phyloP scores from a whole-genome alignment of 345 rosid species.

The Durio zibethinus region DNA sequence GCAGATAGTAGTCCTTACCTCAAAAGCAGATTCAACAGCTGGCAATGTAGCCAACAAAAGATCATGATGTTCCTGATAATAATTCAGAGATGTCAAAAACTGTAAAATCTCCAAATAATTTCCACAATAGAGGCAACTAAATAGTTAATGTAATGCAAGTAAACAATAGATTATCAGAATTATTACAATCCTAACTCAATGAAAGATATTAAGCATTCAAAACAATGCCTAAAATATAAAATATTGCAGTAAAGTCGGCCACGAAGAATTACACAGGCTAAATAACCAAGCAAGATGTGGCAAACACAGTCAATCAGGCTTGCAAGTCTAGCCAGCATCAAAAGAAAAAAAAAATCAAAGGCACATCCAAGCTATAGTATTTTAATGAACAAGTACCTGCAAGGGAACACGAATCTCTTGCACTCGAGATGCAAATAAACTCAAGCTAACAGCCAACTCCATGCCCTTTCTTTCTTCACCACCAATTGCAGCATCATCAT shows the following conservation, averaged over 20 bases:
- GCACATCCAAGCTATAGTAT: background rate
- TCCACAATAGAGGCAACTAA: conserved; percentile 8
- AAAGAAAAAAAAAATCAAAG: background rate
- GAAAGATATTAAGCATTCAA: conserved; percentile 12
- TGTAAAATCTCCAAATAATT: conserved; percentile 13
- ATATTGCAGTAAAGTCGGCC: background rate
- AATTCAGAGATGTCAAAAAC: conserved; percentile 15
- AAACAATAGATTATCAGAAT: conserved; percentile 1
- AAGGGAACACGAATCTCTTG: conserved; percentile 91
- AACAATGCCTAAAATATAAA: conserved; percentile 2
- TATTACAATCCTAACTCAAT: conserved; percentile 9
- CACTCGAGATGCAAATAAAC: conserved; percentile 92
- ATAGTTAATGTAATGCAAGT: background rate
- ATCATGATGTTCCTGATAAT: conserved; percentile 84
- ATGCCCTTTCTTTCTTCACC: conserved; percentile 98
- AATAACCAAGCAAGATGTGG: background rate
- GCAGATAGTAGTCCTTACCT: conserved; percentile 44
- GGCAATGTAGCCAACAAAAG: conserved; percentile 72
- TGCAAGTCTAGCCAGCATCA: conserved; percentile 4
- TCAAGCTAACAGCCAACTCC: conserved; percentile 96
- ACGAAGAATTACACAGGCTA: background rate
- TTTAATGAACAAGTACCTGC: conserved; percentile 54
- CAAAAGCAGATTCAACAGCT: conserved; percentile 69
- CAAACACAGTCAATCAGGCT: conserved; percentile 10
- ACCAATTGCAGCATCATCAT: conserved; percentile 93